Percentiles rank a stretch among this genome's conserved stretches.
Evolutionary conservation across 257 asterid species (phyloP).

Genomic region (Solanum lignicaule): DNA sequence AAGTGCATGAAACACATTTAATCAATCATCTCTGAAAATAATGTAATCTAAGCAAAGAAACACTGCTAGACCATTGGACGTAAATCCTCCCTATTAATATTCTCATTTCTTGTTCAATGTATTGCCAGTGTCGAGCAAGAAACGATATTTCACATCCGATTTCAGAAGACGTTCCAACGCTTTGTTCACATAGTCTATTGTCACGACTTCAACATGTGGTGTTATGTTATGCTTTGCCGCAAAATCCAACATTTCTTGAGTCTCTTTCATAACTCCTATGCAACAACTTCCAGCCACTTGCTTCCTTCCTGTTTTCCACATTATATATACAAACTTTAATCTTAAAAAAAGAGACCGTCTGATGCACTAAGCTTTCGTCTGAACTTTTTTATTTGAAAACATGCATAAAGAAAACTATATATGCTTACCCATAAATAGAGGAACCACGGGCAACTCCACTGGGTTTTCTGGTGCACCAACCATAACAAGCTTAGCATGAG

Average conservation of each 20-base stretch:
- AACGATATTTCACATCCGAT: not conserved
- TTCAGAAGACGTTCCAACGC: not conserved
- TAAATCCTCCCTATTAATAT: not conserved
- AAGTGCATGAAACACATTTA: not conserved
- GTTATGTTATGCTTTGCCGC: no score
- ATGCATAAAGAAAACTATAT: not conserved
- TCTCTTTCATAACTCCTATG: no score
- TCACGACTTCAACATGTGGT: no score
- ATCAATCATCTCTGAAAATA: not conserved
- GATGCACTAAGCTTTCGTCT: not conserved
- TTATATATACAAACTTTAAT: not conserved
- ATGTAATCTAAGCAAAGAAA: not conserved
- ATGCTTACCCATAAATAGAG: not conserved
- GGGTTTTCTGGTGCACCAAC: not conserved
- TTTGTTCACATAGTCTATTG: no score
- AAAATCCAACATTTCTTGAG: no score
- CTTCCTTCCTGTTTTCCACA: not conserved
- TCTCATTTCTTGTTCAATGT: not conserved
- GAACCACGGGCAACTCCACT: not conserved
- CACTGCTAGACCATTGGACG: not conserved
- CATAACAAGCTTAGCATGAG: not conserved
- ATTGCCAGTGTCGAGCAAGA: not conserved
- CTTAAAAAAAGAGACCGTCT: no score
- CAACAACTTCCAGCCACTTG: not conserved
- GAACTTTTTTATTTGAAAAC: not conserved